Conservation (phyloP, 2,329 filamentous ascomycete species). For the Blastomyces emzantsi region DNA sequence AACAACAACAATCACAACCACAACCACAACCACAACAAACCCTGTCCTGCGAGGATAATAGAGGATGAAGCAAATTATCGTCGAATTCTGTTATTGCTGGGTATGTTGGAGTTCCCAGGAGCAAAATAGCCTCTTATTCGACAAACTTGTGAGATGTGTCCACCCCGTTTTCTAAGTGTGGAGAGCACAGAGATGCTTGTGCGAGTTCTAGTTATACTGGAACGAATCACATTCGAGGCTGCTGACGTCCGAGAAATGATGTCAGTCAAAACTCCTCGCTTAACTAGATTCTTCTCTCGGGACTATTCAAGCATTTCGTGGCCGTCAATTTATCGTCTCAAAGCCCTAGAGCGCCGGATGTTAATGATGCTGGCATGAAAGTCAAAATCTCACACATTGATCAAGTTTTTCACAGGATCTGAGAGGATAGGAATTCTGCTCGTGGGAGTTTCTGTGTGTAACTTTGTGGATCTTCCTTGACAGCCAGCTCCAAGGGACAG, state of each 20-base stretch:
- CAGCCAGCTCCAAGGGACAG: neutral
- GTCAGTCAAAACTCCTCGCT: neutral
- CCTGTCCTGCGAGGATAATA: neutral
- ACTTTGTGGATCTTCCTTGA: neutral
- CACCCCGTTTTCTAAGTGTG: neutral
- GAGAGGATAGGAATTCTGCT: neutral
- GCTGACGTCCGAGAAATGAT: neutral
- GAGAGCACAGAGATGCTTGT: neutral
- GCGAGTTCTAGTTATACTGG: neutral
- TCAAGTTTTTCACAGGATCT: neutral
- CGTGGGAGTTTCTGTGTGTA: neutral
- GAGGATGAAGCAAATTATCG: neutral
- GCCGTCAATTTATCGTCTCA: neutral
- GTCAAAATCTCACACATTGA: slow-evolving; percentile 2
- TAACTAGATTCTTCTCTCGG: neutral
- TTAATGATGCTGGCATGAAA: slow-evolving; percentile 3
- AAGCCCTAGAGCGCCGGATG: neutral
- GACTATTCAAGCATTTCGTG: neutral
- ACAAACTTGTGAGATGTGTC: neutral
- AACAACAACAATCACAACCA: neutral
- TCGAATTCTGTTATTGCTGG: neutral
- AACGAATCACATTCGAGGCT: neutral
- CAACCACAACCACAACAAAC: neutral
- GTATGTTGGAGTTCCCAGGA: neutral
- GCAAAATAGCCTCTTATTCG: neutral